Percentiles rank a stretch among this genome's conserved stretches.
phyloP scores from a whole-genome alignment of 805 yeast species.

The Yarrowia sp. region DNA sequence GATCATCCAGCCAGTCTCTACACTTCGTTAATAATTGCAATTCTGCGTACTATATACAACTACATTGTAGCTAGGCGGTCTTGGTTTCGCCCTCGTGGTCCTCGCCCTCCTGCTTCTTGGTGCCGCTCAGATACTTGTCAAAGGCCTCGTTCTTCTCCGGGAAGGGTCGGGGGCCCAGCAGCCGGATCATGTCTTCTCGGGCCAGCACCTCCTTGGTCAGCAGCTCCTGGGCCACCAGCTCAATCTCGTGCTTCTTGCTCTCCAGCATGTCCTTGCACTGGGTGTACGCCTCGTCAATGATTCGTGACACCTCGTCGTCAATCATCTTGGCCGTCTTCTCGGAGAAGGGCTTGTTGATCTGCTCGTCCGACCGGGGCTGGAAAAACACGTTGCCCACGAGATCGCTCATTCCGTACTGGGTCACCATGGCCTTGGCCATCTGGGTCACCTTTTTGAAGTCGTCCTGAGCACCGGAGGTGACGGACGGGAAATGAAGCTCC shows the following conservation, averaged over 20 bases:
- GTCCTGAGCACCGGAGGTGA: constrained; percentile 88
- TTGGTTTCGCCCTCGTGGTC: background rate
- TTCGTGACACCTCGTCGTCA: constrained; percentile 64
- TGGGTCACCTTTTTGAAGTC: constrained; percentile 88
- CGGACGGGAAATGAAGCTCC: constrained; percentile 80
- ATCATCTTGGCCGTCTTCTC: constrained; percentile 66
- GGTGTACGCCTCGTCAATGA: constrained; percentile 62
- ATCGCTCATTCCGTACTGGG: constrained; percentile 82
- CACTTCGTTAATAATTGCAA: no score
- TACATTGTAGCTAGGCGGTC: background rate
- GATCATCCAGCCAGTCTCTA: no score
- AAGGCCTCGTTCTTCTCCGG: constrained; percentile 81
- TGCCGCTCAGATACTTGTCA: constrained; percentile 62
- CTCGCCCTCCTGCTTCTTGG: constrained; percentile 23
- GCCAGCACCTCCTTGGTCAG: constrained; percentile 72
- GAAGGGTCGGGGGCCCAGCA: constrained; percentile 76
- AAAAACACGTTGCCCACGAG: constrained; percentile 66
- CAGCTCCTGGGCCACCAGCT: constrained; percentile 69
- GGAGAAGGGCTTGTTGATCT: constrained; percentile 62
- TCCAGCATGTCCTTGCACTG: constrained; percentile 56
- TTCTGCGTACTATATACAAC: constrained; percentile 13
- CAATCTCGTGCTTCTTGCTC: constrained; percentile 60
- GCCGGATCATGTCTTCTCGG: constrained; percentile 71
- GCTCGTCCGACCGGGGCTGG: constrained; percentile 44
- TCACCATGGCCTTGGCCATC: constrained; percentile 87